These are phyloP conservation scores for Staphylotrichum tortipilum DNA, from an alignment of 495 filamentous ascomycete genomes.

Conservation along the genomic window DNA sequence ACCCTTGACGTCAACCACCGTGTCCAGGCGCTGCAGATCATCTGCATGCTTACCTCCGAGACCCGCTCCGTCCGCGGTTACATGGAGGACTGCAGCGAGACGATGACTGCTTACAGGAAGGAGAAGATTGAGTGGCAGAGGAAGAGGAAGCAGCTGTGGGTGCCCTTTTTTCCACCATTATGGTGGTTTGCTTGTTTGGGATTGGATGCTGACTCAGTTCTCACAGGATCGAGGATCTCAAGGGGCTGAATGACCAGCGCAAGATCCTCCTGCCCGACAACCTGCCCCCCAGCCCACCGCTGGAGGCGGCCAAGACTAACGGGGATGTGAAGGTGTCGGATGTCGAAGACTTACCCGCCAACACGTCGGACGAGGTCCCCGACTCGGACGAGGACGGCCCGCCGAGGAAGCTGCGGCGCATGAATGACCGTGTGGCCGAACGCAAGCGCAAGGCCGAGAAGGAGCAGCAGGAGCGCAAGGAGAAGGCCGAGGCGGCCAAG, in stretches of 20 bases:
- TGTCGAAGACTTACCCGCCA: constrained; percentile 46
- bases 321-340: constrained; percentile 58
- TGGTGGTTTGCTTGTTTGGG: background rate
- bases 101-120: constrained; percentile 89
- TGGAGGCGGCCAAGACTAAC: constrained; percentile 39
- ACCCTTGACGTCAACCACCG: constrained; percentile 74
- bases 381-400: constrained; percentile 52
- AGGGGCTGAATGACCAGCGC: constrained; percentile 71
- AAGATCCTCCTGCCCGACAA: constrained; percentile 77
- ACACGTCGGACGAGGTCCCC: constrained; percentile 42
- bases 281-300: constrained; percentile 56
- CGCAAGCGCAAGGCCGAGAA: constrained; percentile 77
- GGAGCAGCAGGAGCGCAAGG: constrained; percentile 68
- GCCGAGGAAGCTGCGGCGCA: constrained; percentile 68
- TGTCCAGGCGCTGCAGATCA: constrained; percentile 70
- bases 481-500: constrained; percentile 74
- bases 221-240: constrained; percentile 70
- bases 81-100: constrained; percentile 80
- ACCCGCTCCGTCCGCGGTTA: constrained; percentile 78
- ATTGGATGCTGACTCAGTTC: constrained; percentile 10
- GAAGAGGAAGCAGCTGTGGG: constrained; percentile 73
- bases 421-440: constrained; percentile 66
- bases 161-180: constrained; percentile 21
- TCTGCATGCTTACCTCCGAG: constrained; percentile 78
- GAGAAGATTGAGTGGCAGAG: constrained; percentile 91